phyloP scores from a whole-genome alignment of 2,329 filamentous ascomycete genomes.

The Orbilia quercus region DNA sequence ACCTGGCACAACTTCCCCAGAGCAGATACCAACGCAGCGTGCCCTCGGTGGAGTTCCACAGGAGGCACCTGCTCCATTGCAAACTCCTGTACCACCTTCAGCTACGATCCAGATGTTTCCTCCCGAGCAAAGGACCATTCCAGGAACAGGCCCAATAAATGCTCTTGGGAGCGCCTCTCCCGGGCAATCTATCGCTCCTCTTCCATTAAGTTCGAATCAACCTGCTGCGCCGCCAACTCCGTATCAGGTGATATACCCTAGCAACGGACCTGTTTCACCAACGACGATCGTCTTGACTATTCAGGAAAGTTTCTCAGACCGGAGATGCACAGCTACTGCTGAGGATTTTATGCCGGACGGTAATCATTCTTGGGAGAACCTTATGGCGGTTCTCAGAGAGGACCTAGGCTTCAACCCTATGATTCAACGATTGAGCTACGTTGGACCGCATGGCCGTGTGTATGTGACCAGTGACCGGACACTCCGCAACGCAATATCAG shows the following conservation, averaged over 20 bases:
- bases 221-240: slow-evolving; percentile 36
- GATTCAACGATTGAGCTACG: slow-evolving; percentile 30
- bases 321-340: slow-evolving; percentile 32
- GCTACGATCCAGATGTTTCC: slow-evolving; percentile 40
- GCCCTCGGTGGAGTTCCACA: slow-evolving; percentile 35
- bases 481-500: slow-evolving; percentile 41
- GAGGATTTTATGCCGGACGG: slow-evolving; percentile 42
- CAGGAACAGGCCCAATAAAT: slow-evolving; percentile 43
- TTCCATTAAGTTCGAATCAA: slow-evolving; percentile 23
- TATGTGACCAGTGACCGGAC: slow-evolving; percentile 46
- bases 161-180: slow-evolving; percentile 39
- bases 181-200: slow-evolving; percentile 37
- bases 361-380: slow-evolving; percentile 27
- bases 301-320: slow-evolving; percentile 30
- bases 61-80: slow-evolving; percentile 43
- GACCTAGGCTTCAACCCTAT: slow-evolving; percentile 40
- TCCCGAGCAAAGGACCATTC: slow-evolving; percentile 38
- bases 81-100: slow-evolving; percentile 38
- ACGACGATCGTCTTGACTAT: slow-evolving; percentile 38
- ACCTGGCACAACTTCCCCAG: slow-evolving; percentile 37
- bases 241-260: slow-evolving; percentile 42
- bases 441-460: slow-evolving; percentile 38
- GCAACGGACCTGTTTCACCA: slow-evolving; percentile 19
- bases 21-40: slow-evolving; percentile 42
- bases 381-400: slow-evolving; percentile 36